These are phyloP conservation scores for Fusarium gaditjirri DNA, from an alignment of 2,329 filamentous ascomycete species.

Conservation along the genomic window DNA sequence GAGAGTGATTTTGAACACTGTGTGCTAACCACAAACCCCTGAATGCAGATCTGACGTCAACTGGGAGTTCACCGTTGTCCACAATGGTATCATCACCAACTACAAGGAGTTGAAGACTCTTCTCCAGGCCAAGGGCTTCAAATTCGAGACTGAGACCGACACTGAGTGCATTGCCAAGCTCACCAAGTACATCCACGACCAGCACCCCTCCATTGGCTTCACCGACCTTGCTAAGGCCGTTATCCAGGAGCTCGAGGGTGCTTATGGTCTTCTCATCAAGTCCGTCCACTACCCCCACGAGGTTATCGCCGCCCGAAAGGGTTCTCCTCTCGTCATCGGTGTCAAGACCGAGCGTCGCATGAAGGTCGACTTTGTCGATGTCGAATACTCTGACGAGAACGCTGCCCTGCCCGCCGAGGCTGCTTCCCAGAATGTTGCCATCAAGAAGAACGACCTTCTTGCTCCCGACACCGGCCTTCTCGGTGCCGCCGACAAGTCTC, in stretches of 20 bases:
- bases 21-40: conserved; percentile 37
- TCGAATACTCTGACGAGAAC: conserved; percentile 93
- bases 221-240: conserved; percentile 96
- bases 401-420: conserved; percentile 88
- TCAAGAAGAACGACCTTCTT: conserved; percentile 87
- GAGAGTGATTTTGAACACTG: conserved; percentile 2
- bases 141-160: conserved; percentile 98
- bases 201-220: conserved; percentile 94
- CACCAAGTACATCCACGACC: conserved; percentile 96
- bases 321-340: conserved; percentile 95
- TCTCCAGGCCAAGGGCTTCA: conserved; percentile 93
- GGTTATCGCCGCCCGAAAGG: conserved; percentile 97
- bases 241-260: conserved; percentile 97
- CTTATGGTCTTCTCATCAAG: conserved; percentile 97
- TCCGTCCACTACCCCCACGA: conserved; percentile 98
- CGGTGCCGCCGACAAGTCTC: conserved; percentile 94
- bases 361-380: conserved; percentile 99
- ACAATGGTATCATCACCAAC: conserved; percentile 99
- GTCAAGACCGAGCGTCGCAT: conserved; percentile 98
- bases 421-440: conserved; percentile 93
- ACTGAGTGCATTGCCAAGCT: conserved; percentile 99
- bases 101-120: conserved; percentile 99
- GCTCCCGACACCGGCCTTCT: conserved; percentile 72
- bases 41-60: conserved; percentile 81
- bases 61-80: conserved; percentile 97